A percentile compares a stretch with the other conserved stretches of the same genome.
phyloP scores from a whole-genome alignment of 108 stramenopile species.

The Aurantiochytrium sp. region DNA sequence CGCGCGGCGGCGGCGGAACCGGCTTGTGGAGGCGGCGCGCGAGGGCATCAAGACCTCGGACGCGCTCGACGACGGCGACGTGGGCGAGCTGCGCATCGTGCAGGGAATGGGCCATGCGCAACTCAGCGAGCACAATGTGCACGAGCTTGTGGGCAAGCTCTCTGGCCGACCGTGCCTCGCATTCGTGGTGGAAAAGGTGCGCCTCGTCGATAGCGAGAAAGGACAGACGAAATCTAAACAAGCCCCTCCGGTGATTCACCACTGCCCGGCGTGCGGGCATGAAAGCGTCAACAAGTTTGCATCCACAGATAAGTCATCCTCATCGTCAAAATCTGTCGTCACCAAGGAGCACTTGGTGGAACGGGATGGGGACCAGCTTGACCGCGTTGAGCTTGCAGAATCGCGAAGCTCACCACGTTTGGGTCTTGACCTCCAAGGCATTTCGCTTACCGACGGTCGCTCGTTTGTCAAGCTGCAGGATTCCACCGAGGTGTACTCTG shows the following conservation, averaged over 20 bases:
- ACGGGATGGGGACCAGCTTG: background rate
- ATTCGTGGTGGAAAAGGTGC: background rate
- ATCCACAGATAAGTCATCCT: too few species aligned
- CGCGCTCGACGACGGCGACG: background rate
- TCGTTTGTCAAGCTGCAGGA: background rate
- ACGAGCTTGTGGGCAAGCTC: background rate
- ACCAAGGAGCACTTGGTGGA: background rate
- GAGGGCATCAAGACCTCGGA: background rate
- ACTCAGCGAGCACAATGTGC: background rate
- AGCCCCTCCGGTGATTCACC: too few species aligned
- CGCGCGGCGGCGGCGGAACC: background rate
- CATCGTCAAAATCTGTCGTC: background rate
- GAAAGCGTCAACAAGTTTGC: too few species aligned
- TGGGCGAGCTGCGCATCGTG: background rate
- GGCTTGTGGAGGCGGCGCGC: background rate
- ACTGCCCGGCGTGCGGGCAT: background rate
- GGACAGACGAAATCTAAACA: background rate
- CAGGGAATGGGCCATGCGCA: background rate
- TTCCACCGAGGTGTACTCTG: background rate
- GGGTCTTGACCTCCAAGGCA: background rate
- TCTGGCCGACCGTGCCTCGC: background rate
- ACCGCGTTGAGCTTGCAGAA: background rate
- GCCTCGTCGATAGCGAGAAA: background rate
- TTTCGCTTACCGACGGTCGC: background rate
- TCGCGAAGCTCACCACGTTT: background rate